These are phyloP conservation scores for Collybiopsis luxurians DNA, from an alignment of 768 basidiomycete species.

Conservation along the genomic window DNA sequence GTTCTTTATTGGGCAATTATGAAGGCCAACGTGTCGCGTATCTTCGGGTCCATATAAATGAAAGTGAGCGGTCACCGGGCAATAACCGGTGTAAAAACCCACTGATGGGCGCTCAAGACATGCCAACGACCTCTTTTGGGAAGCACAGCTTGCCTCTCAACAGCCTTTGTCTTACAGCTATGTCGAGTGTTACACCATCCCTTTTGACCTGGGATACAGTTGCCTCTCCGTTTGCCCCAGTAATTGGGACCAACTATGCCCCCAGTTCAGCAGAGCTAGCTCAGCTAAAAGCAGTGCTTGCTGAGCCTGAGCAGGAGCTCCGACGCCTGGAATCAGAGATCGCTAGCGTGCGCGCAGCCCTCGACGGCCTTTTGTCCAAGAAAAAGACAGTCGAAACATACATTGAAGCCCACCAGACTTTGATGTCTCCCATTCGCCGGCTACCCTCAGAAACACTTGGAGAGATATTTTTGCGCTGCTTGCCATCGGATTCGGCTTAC, in stretches of 20 bases:
- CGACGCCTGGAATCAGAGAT: background rate
- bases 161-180: too few species aligned
- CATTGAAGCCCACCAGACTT: conserved; percentile 18
- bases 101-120: too few species aligned
- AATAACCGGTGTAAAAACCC: too few species aligned
- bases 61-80: too few species aligned
- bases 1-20: too few species aligned
- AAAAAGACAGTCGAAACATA: background rate
- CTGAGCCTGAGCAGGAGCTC: background rate
- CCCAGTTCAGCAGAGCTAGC: background rate
- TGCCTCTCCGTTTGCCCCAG: background rate
- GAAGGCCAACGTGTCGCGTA: too few species aligned
- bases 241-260: background rate
- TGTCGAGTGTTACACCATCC: too few species aligned
- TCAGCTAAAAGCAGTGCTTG: background rate
- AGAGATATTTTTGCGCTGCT: conserved; percentile 24
- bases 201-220: background rate
- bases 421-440: conserved; percentile 21
- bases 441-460: conserved; percentile 22
- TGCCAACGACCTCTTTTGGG: too few species aligned
- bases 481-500: conserved; percentile 13
- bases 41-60: too few species aligned
- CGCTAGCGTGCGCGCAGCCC: too few species aligned
- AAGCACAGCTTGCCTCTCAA: too few species aligned
- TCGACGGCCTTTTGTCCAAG: background rate